Conservation (phyloP, 2,329 filamentous ascomycete genomes). For the Fusarium albosuccineum region DNA sequence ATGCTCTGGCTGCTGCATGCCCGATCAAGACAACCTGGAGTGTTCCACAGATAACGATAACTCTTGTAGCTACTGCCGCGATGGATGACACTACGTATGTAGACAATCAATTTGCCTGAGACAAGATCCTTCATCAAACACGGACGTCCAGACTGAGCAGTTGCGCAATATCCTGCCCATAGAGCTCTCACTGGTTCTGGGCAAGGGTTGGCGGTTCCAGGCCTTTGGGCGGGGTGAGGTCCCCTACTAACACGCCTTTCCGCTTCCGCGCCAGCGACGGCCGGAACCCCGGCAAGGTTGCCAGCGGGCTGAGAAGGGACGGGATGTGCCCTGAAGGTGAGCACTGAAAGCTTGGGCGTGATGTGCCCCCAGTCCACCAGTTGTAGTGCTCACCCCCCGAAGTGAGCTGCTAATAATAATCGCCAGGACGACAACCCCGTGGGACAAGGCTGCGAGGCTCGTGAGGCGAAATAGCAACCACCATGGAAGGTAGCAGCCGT, state of each 20-base stretch:
- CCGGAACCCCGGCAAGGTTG: conserved; percentile 6
- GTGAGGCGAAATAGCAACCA: neutral
- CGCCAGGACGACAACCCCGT: conserved; percentile 2
- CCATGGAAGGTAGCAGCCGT: neutral
- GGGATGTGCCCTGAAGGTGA: conserved; percentile 5
- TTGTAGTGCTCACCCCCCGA: conserved; percentile 5
- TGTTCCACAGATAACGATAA: neutral
- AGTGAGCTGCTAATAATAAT: neutral
- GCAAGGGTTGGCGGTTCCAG: conserved; percentile 12
- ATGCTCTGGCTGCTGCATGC: no score
- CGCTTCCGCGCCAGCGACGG: conserved; percentile 12
- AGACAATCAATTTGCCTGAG: neutral
- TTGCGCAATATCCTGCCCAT: conserved; percentile 6
- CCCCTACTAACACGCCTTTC: neutral
- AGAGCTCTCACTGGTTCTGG: neutral
- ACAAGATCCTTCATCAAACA: neutral
- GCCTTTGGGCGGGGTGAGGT: conserved; percentile 16
- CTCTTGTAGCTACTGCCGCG: neutral
- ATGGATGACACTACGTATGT: neutral
- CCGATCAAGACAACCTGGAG: no score
- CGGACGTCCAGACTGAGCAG: neutral
- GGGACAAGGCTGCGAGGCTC: conserved; percentile 4
- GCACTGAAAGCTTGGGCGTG: neutral
- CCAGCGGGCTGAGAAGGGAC: conserved; percentile 12
- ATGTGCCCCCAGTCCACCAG: neutral